These are phyloP conservation scores for Lodderomyces jiufengensis DNA, from an alignment of 1,139 yeast genomes.

Conservation along the genomic window DNA sequence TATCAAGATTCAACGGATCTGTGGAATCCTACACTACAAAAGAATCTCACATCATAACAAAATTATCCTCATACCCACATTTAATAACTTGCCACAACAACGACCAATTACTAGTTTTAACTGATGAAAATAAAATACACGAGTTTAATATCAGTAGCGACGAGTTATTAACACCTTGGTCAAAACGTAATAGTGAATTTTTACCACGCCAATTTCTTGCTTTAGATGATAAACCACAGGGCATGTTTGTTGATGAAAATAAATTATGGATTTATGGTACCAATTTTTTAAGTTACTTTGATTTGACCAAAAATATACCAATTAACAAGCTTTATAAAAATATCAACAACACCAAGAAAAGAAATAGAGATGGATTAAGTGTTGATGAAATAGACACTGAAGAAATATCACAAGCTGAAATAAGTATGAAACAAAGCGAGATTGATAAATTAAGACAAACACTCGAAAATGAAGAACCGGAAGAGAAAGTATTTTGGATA, in stretches of 20 bases:
- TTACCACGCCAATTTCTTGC: conserved; percentile 64
- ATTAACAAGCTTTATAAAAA: conserved; percentile 28
- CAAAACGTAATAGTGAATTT: conserved; percentile 68
- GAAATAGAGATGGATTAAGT: conserved; percentile 61
- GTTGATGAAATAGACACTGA: conserved; percentile 24
- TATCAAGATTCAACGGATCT: conserved; percentile 63
- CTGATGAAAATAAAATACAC: conserved; percentile 70
- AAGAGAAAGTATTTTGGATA: conserved; percentile 61
- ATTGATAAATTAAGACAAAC: conserved; percentile 26
- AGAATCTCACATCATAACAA: conserved; percentile 33
- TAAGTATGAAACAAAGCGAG: conserved; percentile 31
- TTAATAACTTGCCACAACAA: conserved; percentile 53
- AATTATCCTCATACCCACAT: conserved; percentile 58
- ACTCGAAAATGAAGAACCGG: conserved; percentile 19
- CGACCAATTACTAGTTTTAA: conserved; percentile 58
- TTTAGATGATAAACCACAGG: conserved; percentile 69
- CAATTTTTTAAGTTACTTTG: conserved; percentile 78
- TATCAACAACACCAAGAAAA: conserved; percentile 40
- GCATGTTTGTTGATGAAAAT: conserved; percentile 50
- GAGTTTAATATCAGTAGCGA: conserved; percentile 52
- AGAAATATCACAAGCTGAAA: conserved; percentile 30
- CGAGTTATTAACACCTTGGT: conserved; percentile 68
- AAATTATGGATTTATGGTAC: conserved; percentile 82
- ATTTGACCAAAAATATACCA: conserved; percentile 61
- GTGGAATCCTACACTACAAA: conserved; percentile 42